Evolutionary conservation across 108 stramenopile genomes (phyloP), one percentile per base, ranked within the genome.

Genomic region (Skeletonema costatum): DNA sequence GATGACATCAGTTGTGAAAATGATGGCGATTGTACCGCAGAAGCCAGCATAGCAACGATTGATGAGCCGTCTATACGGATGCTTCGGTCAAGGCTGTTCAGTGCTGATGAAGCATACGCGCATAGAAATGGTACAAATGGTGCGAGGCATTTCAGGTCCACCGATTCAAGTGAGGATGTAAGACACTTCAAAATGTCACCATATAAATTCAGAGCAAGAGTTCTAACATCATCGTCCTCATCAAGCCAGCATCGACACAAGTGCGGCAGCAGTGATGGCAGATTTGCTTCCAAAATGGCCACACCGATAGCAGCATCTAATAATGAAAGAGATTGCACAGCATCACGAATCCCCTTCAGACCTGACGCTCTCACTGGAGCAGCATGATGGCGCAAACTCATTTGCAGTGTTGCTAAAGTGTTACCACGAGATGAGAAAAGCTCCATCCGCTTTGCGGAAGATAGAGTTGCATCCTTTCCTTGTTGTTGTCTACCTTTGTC

Each of bases 51-150:
- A 10, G 82, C 74, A 8, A 90, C 79, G 19, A 78, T 64, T 25
- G 71, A 77, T 21, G 79, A 84, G 1, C 92, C 94, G 63, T 92
- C 88, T 30, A 82, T 65, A 35, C 92, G 80, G 25, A 86, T 85
- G 16, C 53, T 60, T 32, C 73, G 72, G 77, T 95, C 94, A 36
- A 95, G 72, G 81, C 92, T 90, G 63, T 93, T 88, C 70, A 95
- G 67, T 41, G 94, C 89, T 59, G 91, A 93, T 8, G 86, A 78
- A 9, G 88, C 74, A 60, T 88, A 88, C 0, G 92, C 92, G 38
- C 87, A 76, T 0, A 90, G 38, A 17, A 95, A 61, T 30, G 87
- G 76, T 6, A 88, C 65, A 62, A 92, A 93, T 61, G 94, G 94
- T 30, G 60, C 75, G 8, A 91, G 38, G 39, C 75, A 64, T 48